These are phyloP conservation scores for Backusella psychrophila DNA, from an alignment of 192 early-diverging fungal genomes.

Conservation along the genomic window DNA sequence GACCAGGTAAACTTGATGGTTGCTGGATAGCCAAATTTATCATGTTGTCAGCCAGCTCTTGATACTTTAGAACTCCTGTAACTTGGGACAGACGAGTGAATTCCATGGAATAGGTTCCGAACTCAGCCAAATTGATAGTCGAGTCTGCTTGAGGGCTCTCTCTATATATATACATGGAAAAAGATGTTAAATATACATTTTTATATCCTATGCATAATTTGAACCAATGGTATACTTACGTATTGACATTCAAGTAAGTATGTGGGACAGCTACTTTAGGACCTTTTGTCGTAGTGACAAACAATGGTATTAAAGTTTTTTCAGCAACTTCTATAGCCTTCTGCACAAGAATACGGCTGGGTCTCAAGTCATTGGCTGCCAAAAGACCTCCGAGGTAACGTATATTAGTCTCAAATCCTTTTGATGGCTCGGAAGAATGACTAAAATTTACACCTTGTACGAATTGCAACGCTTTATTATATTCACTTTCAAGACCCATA, in stretches of 20 bases:
- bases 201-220: neutral
- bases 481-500: slow-evolving; percentile 61
- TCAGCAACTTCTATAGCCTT: slow-evolving; percentile 71
- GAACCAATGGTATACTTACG: slow-evolving; percentile 6
- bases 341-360: slow-evolving; percentile 56
- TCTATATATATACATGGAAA: neutral
- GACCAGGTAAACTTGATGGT: slow-evolving; percentile 44
- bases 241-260: slow-evolving; percentile 52
- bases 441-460: slow-evolving; percentile 49
- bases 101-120: slow-evolving; percentile 79
- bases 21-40: slow-evolving; percentile 45
- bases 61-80: slow-evolving; percentile 63
- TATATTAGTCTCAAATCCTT: slow-evolving; percentile 83
- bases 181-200: neutral
- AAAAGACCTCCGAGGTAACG: slow-evolving; percentile 77
- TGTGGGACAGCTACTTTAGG: slow-evolving; percentile 61
- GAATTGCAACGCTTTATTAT: slow-evolving; percentile 9
- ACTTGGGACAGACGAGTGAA: slow-evolving; percentile 76
- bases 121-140: slow-evolving; percentile 50
- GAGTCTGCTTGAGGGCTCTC: slow-evolving; percentile 11
- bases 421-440: slow-evolving; percentile 39
- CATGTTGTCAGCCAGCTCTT: slow-evolving; percentile 45
- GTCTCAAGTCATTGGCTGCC: slow-evolving; percentile 76
- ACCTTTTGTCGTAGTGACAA: slow-evolving; percentile 35
- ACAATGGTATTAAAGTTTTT: slow-evolving; percentile 63